phyloP scores from a whole-genome alignment of 495 filamentous ascomycete genomes.

The Podospora comata region DNA sequence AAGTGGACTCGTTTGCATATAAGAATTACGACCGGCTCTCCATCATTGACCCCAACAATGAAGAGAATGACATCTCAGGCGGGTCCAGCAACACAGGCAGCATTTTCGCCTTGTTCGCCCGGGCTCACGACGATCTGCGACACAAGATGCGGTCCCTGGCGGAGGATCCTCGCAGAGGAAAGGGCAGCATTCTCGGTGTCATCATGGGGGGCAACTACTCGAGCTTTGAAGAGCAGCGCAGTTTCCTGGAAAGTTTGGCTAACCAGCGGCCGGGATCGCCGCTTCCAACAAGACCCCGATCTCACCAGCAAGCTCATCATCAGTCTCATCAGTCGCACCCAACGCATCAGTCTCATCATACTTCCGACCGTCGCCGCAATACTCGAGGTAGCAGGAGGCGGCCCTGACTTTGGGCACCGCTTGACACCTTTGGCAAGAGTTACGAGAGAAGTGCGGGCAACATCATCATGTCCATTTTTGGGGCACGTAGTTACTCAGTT shows the following conservation, averaged over 20 bases:
- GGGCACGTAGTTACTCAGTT: neutral
- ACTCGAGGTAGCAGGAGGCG: neutral
- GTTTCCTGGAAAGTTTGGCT: constrained; percentile 35
- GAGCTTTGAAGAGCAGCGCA: constrained; percentile 62
- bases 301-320: neutral
- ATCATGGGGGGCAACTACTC: constrained; percentile 72
- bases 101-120: constrained; percentile 62
- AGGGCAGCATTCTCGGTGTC: constrained; percentile 59
- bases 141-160: constrained; percentile 51
- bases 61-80: constrained; percentile 79
- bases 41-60: constrained; percentile 86
- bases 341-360: neutral
- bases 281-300: neutral
- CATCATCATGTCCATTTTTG: neutral
- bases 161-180: constrained; percentile 16
- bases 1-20: constrained; percentile 39
- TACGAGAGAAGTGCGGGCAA: neutral
- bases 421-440: neutral
- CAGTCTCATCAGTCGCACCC: neutral
- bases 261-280: neutral
- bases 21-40: constrained; percentile 56
- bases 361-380: neutral
- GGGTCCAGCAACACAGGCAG: constrained; percentile 62
- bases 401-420: neutral
- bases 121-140: constrained; percentile 57